Percentiles rank a stretch among this genome's conserved stretches.
phyloP scores from a whole-genome alignment of 2,329 filamentous ascomycete genomes.

The Colletotrichum endophyticum region DNA sequence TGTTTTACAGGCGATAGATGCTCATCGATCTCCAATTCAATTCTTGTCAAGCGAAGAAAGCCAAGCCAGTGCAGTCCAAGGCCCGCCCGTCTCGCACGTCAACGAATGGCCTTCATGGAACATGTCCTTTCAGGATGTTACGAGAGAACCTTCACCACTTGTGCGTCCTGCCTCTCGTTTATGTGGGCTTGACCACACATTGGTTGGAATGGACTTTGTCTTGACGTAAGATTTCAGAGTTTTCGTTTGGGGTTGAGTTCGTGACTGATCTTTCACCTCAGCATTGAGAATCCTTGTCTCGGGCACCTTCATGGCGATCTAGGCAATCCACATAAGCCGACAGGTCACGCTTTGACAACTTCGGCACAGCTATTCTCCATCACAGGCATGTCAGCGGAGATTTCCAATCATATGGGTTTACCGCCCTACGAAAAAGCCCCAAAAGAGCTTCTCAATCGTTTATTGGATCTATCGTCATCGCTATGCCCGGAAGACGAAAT shows the following conservation, averaged over 20 bases:
- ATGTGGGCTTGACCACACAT: constrained; percentile 26
- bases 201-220: constrained; percentile 37
- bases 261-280: not conserved
- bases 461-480: constrained; percentile 27
- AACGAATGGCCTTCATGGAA: not conserved
- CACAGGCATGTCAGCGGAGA: not conserved
- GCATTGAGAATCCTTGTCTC: constrained; percentile 32
- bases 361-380: constrained; percentile 24
- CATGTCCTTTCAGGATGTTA: not conserved
- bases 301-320: constrained; percentile 30
- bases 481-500: constrained; percentile 36
- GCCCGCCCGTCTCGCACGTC: not conserved
- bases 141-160: not conserved
- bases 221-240: constrained; percentile 26
- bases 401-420: not conserved
- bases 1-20: not conserved
- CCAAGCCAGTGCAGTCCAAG: not conserved
- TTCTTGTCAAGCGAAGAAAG: not conserved
- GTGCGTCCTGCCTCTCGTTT: not conserved
- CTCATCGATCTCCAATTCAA: not conserved
- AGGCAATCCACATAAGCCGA: constrained; percentile 26
- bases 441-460: constrained; percentile 23
- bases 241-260: not conserved
- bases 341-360: constrained; percentile 30
- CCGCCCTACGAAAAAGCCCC: constrained; percentile 21